Conservation (phyloP, 768 basidiomycete species). For the Polyporus arcularius region DNA sequence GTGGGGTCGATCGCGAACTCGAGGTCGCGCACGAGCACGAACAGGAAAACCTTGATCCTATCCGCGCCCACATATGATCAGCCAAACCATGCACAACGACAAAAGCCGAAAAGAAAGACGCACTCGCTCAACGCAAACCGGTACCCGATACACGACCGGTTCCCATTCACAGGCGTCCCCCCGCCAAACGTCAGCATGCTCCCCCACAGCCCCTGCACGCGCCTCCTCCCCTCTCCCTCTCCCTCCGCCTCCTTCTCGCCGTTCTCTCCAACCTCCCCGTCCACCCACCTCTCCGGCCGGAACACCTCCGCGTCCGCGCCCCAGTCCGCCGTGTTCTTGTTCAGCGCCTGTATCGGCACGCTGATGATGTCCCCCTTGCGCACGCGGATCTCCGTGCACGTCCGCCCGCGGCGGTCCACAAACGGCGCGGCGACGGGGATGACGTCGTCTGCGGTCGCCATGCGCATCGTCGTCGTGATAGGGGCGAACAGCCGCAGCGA, state of each 20-base stretch:
- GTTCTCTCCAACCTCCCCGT: background rate
- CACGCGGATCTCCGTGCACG: constrained; percentile 19
- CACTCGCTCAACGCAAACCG: constrained; percentile 63
- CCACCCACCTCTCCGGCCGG: constrained; percentile 40
- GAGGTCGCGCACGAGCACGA: constrained; percentile 56
- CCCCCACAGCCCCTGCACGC: constrained; percentile 52
- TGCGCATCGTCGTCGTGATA: constrained; percentile 61
- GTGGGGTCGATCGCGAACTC: constrained; percentile 53
- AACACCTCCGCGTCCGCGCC: constrained; percentile 67
- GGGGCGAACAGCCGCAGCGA: constrained; percentile 55
- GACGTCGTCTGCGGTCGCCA: constrained; percentile 44
- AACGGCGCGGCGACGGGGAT: constrained; percentile 49
- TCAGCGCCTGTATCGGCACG: constrained; percentile 61
- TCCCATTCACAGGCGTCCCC: constrained; percentile 50
- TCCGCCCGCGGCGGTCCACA: constrained; percentile 24
- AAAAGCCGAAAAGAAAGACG: constrained; percentile 29
- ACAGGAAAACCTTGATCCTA: constrained; percentile 67
- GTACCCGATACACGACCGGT: constrained; percentile 63
- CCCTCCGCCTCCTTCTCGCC: constrained; percentile 23
- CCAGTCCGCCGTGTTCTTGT: constrained; percentile 57
- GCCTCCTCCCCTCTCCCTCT: constrained; percentile 55
- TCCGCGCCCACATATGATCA: background rate
- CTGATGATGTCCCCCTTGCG: constrained; percentile 55
- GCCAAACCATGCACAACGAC: background rate
- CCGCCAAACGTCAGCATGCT: constrained; percentile 59